Evolutionary conservation across 495 filamentous ascomycete genomes (phyloP), one percentile per base, ranked within the genome.

Genomic region (Chlorociboria aeruginascens): DNA sequence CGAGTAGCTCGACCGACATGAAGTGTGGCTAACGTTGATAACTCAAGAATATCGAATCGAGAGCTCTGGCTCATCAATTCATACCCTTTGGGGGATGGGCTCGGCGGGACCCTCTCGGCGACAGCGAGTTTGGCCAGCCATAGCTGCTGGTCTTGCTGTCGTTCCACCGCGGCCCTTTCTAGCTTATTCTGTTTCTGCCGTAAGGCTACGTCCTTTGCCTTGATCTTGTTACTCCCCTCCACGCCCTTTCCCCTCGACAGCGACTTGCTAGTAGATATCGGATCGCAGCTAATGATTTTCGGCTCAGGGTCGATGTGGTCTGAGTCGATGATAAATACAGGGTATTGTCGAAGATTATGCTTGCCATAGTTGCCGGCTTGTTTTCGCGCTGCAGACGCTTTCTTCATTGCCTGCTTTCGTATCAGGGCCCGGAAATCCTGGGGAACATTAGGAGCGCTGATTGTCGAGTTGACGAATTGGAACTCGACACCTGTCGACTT

Each of bases 381-480:
- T 39, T 45, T 50, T 37, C 63, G 40, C 9, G 58, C 57, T 30
- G 53, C 56, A 4, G 58, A 61, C 13, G 55, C 61, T 40, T 62
- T 63, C 41, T 49, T 51, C 65, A 68, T 68, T 13, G 65, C 65
- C 48, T 62, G 65, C 49, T 56, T 64, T 1, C 65, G 62, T 45
- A 68, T 65, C 31, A 60, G 33, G 10, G 41, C 52, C 13, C 61
- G 59, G 8, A 50, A 42, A 47, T 57, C 53, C n/a, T 46, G 44
- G n/a, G 59, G 57, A 9, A 57, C 41, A 4, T 44, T 52, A 9
- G 62, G 58, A 34, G 55, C 49, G 11, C 46, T 40, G 29, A 55
- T 40, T 1, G 53, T 51, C 12, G 56, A 61, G 49, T 59, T 57
- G 48, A 64, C 52, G 31, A 62, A 58, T 13, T 56, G 50, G 48